A percentile compares a stretch with the other conserved stretches of the same genome.
Evolutionary conservation across 2,329 filamentous ascomycete genomes (phyloP).

Genomic region (Cadophora sp.): DNA sequence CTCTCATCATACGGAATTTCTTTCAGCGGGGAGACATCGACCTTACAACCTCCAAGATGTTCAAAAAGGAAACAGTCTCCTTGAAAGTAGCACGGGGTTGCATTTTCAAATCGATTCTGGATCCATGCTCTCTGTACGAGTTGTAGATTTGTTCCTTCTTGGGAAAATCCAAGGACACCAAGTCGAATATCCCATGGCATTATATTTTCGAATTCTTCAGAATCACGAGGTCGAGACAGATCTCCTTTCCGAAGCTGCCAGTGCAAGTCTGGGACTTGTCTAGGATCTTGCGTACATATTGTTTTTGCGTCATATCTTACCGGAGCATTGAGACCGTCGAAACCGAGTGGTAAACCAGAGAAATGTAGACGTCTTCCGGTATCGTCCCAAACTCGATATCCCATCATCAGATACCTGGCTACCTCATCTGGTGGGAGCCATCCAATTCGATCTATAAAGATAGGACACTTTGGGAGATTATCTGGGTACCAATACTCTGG

Average conservation of each 20-base stretch:
- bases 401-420: constrained; percentile 6
- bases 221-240: not conserved
- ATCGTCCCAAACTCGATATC: constrained; percentile 7
- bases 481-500: not conserved
- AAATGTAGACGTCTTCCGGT: constrained; percentile 7
- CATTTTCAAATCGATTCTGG: not conserved
- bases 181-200: constrained; percentile 8
- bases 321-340: not conserved
- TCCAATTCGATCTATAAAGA: constrained; percentile 5
- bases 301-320: not conserved
- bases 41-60: not conserved
- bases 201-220: not conserved
- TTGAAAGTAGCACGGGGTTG: not conserved
- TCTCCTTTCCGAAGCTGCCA: constrained; percentile 1
- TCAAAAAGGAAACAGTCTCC: not conserved
- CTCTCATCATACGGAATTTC: not conserved
- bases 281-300: constrained; percentile 1
- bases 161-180: not conserved
- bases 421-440: not conserved
- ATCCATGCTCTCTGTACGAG: constrained; percentile 3
- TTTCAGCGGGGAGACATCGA: not conserved
- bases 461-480: not conserved
- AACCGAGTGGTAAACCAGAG: not conserved
- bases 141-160: not conserved
- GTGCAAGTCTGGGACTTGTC: not conserved